phyloP scores from a whole-genome alignment of 1,139 yeast genomes.

The Tardiomyces blankii region DNA sequence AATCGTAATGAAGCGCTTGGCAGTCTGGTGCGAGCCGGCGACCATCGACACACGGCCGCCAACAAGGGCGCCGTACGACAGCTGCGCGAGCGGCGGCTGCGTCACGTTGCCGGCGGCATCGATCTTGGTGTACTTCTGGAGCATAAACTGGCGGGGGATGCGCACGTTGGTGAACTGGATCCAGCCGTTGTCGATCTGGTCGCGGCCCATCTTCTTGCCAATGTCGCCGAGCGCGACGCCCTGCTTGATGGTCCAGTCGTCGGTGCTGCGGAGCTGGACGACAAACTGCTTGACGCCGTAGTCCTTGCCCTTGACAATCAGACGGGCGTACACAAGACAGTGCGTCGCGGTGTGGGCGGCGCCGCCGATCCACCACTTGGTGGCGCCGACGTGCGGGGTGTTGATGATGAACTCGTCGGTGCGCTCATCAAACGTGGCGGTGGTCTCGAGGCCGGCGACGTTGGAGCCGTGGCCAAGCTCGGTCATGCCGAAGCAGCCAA shows the following conservation, averaged over 20 bases:
- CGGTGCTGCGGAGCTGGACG: constrained; percentile 72
- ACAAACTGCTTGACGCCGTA: constrained; percentile 87
- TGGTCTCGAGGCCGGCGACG: constrained; percentile 84
- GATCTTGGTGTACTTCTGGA: constrained; percentile 70
- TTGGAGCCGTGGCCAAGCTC: constrained; percentile 92
- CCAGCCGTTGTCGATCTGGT: constrained; percentile 78
- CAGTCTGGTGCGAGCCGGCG: constrained; percentile 66
- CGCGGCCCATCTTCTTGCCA: constrained; percentile 90
- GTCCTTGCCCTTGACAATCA: constrained; percentile 71
- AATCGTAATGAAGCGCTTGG: constrained; percentile 71
- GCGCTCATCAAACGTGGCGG: constrained; percentile 62
- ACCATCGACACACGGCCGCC: constrained; percentile 91
- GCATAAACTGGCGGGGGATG: constrained; percentile 75
- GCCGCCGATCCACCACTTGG: constrained; percentile 99
- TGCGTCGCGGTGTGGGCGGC: constrained; percentile 93
- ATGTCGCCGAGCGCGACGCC: constrained; percentile 84
- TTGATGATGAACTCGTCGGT: constrained; percentile 62
- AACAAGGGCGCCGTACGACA: constrained; percentile 75
- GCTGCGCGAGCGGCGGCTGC: constrained; percentile 67
- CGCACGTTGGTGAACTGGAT: constrained; percentile 75
- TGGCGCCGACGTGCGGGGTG: constrained; percentile 85
- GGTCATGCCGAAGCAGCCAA: constrained; percentile 92
- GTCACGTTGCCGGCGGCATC: constrained; percentile 56
- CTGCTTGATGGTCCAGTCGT: constrained; percentile 54
- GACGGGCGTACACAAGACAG: constrained; percentile 68